Percentiles rank a stretch among this genome's conserved stretches.
These are phyloP conservation scores for Cudoniella acicularis DNA, from an alignment of 495 filamentous ascomycete genomes.

Conservation along the genomic window DNA sequence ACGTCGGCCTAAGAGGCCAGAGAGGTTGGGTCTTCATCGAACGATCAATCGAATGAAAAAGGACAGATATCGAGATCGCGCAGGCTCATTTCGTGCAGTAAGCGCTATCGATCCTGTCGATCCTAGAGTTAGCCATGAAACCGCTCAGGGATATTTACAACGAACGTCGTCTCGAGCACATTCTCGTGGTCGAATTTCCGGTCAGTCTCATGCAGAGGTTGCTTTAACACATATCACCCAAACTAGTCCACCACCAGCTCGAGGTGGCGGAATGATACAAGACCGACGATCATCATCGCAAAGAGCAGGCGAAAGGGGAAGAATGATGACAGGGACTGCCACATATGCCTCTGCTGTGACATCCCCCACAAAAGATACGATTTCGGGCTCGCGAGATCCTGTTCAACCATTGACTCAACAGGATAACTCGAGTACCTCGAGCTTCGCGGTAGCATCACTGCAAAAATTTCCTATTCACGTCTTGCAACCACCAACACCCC, in stretches of 20 bases:
- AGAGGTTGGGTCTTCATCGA: conserved; percentile 33
- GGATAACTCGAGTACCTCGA: too few relatives aligned
- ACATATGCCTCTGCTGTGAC: conserved; percentile 24
- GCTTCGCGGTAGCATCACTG: conserved; percentile 17
- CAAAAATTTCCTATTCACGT: conserved; percentile 16
- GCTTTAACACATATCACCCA: conserved; percentile 21
- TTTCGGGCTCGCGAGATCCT: too few relatives aligned
- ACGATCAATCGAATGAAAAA: conserved; percentile 38
- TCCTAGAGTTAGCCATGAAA: conserved; percentile 36
- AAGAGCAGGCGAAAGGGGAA: background rate
- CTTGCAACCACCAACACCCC: background rate
- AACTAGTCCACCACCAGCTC: conserved; percentile 19
- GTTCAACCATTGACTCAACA: too few relatives aligned
- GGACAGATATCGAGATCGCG: conserved; percentile 43
- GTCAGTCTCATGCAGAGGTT: conserved; percentile 21
- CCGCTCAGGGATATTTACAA: conserved; percentile 32
- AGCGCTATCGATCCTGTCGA: conserved; percentile 41
- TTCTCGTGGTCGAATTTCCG: conserved; percentile 32
- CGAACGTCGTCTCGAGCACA: conserved; percentile 27
- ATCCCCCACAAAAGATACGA: conserved; percentile 7
- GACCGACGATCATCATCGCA: conserved; percentile 13
- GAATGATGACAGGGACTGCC: conserved; percentile 11
- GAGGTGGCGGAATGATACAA: conserved; percentile 22
- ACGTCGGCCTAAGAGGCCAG: conserved; percentile 20
- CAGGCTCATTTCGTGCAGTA: conserved; percentile 43